Evolutionary conservation across 805 yeast genomes (phyloP).

Genomic region (Lipomyces spencermartinsiae): DNA sequence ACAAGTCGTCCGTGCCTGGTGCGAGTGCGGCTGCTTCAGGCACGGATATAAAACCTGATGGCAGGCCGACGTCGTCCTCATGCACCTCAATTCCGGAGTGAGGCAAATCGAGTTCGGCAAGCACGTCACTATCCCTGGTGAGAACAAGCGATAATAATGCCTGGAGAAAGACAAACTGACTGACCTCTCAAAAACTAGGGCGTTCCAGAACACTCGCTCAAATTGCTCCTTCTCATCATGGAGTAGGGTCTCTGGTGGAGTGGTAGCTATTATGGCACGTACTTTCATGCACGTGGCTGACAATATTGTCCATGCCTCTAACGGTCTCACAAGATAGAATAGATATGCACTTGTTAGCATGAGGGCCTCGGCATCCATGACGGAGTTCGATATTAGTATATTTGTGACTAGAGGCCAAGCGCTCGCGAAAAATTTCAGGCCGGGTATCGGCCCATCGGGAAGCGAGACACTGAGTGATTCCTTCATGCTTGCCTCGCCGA

Average conservation of each 20-base stretch:
- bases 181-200: constrained; percentile 25
- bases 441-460: constrained; percentile 15
- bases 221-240: constrained; percentile 21
- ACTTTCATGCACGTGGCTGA: constrained; percentile 23
- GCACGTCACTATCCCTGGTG: constrained; percentile 18
- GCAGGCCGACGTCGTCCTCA: constrained; percentile 28
- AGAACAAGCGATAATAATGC: background rate
- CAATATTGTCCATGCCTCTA: constrained; percentile 28
- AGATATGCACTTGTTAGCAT: constrained; percentile 26
- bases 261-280: constrained; percentile 4
- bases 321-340: constrained; percentile 26
- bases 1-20: constrained; percentile 31
- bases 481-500: constrained; percentile 23
- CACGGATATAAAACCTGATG: constrained; percentile 21
- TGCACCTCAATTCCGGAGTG: constrained; percentile 28
- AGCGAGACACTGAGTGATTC: constrained; percentile 6
- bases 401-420: constrained; percentile 28
- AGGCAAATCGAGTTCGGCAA: constrained; percentile 30
- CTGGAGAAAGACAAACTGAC: background rate
- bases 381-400: constrained; percentile 18
- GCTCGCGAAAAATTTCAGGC: constrained; percentile 24
- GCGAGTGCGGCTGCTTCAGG: constrained; percentile 5
- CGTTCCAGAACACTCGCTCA: constrained; percentile 31
- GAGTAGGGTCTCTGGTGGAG: constrained; percentile 14
- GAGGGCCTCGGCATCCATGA: constrained; percentile 27